Conservation (phyloP, 164 flowering plant species). For the Macadamia tetraphylla region DNA sequence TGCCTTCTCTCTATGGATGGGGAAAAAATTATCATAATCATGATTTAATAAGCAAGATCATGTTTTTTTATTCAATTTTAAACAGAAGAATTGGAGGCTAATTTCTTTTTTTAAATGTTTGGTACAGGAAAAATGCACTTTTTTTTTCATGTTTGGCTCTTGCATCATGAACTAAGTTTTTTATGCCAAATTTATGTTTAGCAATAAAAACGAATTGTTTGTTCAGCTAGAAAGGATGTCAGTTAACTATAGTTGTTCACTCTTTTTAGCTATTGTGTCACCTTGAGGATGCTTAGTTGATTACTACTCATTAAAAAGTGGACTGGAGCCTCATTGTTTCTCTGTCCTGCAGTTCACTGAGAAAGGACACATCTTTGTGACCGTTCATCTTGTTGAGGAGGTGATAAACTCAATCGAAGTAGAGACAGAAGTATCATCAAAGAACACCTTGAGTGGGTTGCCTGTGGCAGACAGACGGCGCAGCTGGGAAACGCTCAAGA, state of each 20-base stretch:
- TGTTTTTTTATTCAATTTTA: too few species aligned
- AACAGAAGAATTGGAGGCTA: too few species aligned
- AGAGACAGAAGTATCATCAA: conserved; percentile 40
- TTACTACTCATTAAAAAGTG: neutral
- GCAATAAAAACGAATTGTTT: too few species aligned
- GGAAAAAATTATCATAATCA: neutral
- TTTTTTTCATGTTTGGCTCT: neutral
- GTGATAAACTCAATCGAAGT: conserved; percentile 42
- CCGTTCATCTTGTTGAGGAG: conserved; percentile 81
- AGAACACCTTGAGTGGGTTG: conserved; percentile 75
- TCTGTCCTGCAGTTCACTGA: conserved; percentile 69
- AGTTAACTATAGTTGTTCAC: too few species aligned
- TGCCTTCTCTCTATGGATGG: neutral
- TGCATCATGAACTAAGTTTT: too few species aligned
- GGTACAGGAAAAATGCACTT: neutral
- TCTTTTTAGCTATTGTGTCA: neutral
- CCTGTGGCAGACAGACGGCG: conserved; percentile 66
- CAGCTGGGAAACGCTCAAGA: conserved; percentile 70
- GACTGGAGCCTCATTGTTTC: neutral
- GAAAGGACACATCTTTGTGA: conserved; percentile 85
- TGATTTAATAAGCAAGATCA: neutral
- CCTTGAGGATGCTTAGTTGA: neutral
- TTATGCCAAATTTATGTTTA: too few species aligned
- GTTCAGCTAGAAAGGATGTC: too few species aligned
- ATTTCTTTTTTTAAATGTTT: too few species aligned